Conservation (phyloP, 305 asterid species). For the Fraxinus angustifolia region DNA sequence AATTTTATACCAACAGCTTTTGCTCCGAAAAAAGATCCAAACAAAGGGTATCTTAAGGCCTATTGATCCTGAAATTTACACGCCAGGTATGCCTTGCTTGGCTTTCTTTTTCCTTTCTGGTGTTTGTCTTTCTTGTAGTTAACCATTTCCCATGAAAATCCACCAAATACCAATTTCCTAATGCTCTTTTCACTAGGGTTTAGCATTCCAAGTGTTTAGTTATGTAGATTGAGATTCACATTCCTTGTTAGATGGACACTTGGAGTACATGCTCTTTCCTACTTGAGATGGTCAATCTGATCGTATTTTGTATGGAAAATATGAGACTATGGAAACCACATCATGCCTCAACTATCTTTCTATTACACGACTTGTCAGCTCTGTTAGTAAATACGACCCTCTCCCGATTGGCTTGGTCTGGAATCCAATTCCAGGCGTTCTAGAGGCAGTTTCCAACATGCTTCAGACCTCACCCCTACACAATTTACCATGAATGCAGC, state of each 20-base stretch:
- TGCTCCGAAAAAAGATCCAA: slow-evolving; percentile 56
- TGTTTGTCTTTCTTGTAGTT: not conserved
- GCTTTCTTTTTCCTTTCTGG: not conserved
- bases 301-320: not conserved
- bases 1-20: slow-evolving; percentile 45
- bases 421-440: not conserved
- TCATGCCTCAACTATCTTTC: not conserved
- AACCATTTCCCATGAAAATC: not conserved
- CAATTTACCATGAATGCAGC: not conserved
- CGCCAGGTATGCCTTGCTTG: slow-evolving; percentile 51
- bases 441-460: not conserved
- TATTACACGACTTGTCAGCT: not conserved
- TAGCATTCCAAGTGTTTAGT: not conserved
- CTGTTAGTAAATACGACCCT: not conserved
- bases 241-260: not conserved
- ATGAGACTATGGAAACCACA: not conserved
- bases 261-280: not conserved
- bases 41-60: slow-evolving; percentile 81
- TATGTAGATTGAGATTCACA: not conserved
- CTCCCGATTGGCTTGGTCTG: not conserved
- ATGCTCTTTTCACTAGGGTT: not conserved
- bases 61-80: slow-evolving; percentile 63
- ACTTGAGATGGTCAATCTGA: not conserved
- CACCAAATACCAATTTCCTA: not conserved
- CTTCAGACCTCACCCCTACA: not conserved